Percentiles rank a stretch among this genome's conserved stretches.
Evolutionary conservation across 176 grass and related monocot species (phyloP).

Genomic region (Dendrocalamus sinicus): DNA sequence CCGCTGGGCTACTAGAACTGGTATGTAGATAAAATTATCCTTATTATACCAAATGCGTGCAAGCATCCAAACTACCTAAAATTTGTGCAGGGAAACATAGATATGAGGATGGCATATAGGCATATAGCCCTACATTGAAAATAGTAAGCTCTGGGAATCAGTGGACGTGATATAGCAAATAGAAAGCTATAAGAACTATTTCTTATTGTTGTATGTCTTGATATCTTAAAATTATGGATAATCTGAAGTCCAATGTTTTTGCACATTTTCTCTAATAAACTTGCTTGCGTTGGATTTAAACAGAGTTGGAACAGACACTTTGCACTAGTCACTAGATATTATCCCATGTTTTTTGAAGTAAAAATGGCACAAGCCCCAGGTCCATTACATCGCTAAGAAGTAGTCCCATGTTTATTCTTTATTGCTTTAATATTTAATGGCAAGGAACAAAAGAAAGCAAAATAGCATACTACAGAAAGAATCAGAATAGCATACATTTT

Average conservation of each 20-base stretch:
- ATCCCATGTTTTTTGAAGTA: neutral
- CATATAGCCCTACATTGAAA: neutral
- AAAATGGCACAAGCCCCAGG: neutral
- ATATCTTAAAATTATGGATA: neutral
- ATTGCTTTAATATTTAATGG: neutral
- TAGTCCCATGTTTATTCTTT: neutral
- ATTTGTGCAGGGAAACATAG: neutral
- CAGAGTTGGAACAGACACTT: neutral
- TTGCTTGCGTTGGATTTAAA: neutral
- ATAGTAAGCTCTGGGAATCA: neutral
- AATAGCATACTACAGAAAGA: slow-evolving; percentile 27
- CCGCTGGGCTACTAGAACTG: neutral
- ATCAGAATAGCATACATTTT: slow-evolving; percentile 59
- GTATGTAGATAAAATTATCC: neutral
- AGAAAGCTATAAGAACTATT: neutral
- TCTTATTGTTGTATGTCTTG: neutral
- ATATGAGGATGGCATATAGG: neutral
- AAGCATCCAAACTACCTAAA: neutral
- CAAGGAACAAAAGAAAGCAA: neutral
- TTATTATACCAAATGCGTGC: neutral
- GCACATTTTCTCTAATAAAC: neutral
- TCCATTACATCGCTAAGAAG: neutral
- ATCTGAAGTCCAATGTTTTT: neutral
- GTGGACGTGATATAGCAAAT: neutral
- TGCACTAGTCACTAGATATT: no score